Evolutionary conservation across 139 green algal genomes (phyloP).

Genomic region (Coelastrella sp.): DNA sequence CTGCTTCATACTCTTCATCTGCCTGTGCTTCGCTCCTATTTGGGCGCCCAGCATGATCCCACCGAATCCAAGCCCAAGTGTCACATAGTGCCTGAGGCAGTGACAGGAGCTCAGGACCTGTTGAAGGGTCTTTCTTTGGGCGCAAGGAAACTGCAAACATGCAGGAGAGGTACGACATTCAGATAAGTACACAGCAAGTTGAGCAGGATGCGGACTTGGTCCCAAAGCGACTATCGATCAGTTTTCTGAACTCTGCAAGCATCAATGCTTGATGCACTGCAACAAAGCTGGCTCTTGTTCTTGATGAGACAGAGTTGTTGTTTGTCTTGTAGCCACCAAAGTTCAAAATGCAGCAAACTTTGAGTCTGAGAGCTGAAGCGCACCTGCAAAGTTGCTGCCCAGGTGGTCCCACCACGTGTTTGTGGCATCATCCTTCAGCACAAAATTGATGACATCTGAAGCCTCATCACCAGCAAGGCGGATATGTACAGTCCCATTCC

Average conservation of each 20-base stretch:
- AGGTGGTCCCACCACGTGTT: constrained; percentile 85
- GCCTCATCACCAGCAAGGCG: constrained; percentile 75
- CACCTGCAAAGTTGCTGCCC: constrained; percentile 86
- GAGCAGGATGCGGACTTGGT: no score
- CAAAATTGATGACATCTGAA: constrained; percentile 92
- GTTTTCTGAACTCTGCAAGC: no score
- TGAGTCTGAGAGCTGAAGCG: no score
- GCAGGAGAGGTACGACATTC: no score
- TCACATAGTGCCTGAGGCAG: constrained; percentile 91
- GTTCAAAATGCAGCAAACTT: no score
- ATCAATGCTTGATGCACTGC: no score
- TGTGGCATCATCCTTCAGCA: constrained; percentile 91
- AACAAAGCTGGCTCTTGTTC: no score
- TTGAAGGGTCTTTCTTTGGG: neutral
- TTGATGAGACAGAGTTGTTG: no score
- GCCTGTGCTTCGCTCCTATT: constrained; percentile 46
- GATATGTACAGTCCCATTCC: constrained; percentile 62
- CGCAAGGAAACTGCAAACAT: neutral
- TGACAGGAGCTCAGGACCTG: constrained; percentile 44
- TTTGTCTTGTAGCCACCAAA: no score
- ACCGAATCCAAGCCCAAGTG: constrained; percentile 95
- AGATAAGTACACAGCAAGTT: no score
- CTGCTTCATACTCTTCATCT: constrained; percentile 69
- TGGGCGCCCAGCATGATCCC: constrained; percentile 61
- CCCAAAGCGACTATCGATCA: no score